phyloP scores from a whole-genome alignment of 805 yeast species.

The Candida orba region DNA sequence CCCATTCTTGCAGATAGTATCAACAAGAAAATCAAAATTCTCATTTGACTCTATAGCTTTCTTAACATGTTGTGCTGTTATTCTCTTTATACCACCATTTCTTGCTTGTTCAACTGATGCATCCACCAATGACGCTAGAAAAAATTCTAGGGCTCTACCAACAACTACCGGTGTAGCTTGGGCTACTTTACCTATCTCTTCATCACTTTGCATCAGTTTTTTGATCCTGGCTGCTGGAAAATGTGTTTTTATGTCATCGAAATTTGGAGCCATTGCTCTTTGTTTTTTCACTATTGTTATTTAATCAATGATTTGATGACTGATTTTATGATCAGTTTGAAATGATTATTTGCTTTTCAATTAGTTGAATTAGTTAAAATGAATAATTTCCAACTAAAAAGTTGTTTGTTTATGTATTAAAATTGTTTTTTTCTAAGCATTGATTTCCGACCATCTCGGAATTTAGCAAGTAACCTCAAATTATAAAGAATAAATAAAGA shows the following conservation, averaged over 20 bases:
- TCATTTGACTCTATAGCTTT: slow-evolving; percentile 81
- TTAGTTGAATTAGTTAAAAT: too few relatives aligned
- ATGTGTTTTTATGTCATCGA: slow-evolving; percentile 58
- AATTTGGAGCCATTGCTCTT: slow-evolving; percentile 18
- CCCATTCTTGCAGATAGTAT: slow-evolving; percentile 29
- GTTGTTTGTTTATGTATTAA: too few relatives aligned
- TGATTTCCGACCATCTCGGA: background rate
- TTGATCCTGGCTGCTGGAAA: slow-evolving; percentile 92
- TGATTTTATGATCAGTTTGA: too few relatives aligned
- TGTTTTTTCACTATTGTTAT: background rate
- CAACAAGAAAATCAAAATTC: slow-evolving; percentile 88
- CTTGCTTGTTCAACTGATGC: slow-evolving; percentile 76
- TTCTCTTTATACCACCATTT: slow-evolving; percentile 66
- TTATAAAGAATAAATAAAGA: too few relatives aligned
- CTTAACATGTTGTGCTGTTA: slow-evolving; percentile 75
- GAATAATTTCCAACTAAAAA: too few relatives aligned
- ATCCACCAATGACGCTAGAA: slow-evolving; percentile 83
- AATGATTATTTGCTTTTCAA: too few relatives aligned
- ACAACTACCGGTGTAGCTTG: slow-evolving; percentile 98
- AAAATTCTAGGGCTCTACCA: slow-evolving; percentile 89
- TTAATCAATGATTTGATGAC: too few relatives aligned
- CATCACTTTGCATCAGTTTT: slow-evolving; percentile 96
- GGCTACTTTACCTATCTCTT: slow-evolving; percentile 96
- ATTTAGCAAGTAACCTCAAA: too few relatives aligned
- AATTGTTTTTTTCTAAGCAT: background rate